Base-by-base conservation (phyloP, 2,329 filamentous ascomycete species). In the Xylaria sp. region DNA sequence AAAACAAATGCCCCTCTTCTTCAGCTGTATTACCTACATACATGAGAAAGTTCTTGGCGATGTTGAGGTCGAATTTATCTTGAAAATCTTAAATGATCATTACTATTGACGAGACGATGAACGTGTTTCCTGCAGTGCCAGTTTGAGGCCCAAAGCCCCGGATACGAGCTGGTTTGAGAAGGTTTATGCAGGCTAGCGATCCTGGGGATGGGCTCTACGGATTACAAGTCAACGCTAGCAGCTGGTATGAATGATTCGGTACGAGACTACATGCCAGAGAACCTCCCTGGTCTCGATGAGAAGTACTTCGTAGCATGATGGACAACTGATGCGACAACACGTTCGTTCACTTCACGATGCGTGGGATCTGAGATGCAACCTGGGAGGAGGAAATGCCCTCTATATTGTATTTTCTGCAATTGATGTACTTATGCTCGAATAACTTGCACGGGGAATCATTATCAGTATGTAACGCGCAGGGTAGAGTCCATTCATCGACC, bases 101-200 rank as follows among this genome's bases (percentile, higher is more conserved):
- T 39, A 13, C 37, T 30, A 3, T 30, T 5, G 23, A 30, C 23
- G 23, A 23, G 23, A 23, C 2, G 23, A 16, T 16, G 16, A 16
- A 16, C 16, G 1, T 16, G 16, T 16, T 1, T 23, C 37, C 37
- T 42, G 37, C 37, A 42, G 37, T 42, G 23, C 23, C 2, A 23
- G 2, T 2, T 42, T 42, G 37, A 42, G 1, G 9, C 37, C 37
- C 37, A 30, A 4, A 30, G 37, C 13, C 47, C 2, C 10, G 11
- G 6, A 19, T 11, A 48, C 79, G 79, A 79, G 79, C 74, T 73
- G 65, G 63, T 81, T 81, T 81, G 79, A 81, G 79, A 77, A 79
- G 72, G 75, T 81, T 81, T 80, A 63, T 65, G 55, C 57, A 55
- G 19, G 50, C 54, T 57, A 57, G 6, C 52, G 58, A 53, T 48